Evolutionary conservation across 1,284 basidiomycete genomes (phyloP).

Genomic region (Puccinia novopanici): DNA sequence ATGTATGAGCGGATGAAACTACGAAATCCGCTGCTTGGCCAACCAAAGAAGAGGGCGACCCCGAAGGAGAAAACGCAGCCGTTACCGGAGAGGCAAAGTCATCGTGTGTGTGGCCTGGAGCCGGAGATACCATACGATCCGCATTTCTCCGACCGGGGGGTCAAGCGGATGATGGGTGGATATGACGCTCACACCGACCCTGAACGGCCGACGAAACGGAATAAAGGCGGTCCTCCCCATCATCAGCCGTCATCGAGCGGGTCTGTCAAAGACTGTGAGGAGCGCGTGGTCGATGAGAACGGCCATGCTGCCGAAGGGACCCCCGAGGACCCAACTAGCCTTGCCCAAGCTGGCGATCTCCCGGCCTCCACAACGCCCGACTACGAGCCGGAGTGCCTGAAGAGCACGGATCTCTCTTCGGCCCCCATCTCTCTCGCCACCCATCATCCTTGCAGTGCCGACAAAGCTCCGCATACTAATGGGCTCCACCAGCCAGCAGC

Average conservation of each 20-base stretch:
- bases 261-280: constrained; percentile 7
- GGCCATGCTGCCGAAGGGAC: background rate
- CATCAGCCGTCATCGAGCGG: background rate
- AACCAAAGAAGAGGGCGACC: constrained; percentile 62
- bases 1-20: constrained; percentile 79
- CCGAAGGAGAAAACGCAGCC: constrained; percentile 61
- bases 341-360: background rate
- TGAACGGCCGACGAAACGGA: constrained; percentile 37
- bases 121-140: constrained; percentile 63
- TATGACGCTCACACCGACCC: background rate
- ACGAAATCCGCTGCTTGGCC: constrained; percentile 67
- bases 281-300: background rate
- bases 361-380: constrained; percentile 34
- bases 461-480: background rate
- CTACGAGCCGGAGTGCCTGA: constrained; percentile 28
- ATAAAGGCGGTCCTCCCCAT: no score
- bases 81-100: constrained; percentile 70
- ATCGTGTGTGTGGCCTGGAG: constrained; percentile 67
- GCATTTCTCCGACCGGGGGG: constrained; percentile 50
- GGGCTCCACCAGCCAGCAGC: background rate
- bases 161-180: constrained; percentile 40
- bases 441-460: background rate
- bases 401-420: background rate
- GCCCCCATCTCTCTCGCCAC: background rate
- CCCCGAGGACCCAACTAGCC: constrained; percentile 9